A percentile compares a stretch with the other conserved stretches of the same genome.
Evolutionary conservation across 1,284 basidiomycete species (phyloP).

Genomic region (Wolfiporia cocos): DNA sequence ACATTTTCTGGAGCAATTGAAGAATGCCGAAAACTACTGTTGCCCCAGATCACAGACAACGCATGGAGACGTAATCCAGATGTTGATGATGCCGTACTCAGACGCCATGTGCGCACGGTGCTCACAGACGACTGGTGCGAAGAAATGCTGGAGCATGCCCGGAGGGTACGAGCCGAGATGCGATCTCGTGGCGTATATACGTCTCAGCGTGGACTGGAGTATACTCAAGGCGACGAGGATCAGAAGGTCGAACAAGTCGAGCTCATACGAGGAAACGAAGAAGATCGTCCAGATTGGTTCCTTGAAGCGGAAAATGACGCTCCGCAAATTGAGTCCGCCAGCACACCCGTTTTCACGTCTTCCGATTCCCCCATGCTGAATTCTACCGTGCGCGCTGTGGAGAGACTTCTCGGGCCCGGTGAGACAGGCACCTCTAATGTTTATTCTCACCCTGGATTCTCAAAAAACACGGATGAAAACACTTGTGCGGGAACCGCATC

Average conservation of each 20-base stretch:
- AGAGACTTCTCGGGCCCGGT: background rate
- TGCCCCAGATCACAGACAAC: conserved; percentile 20
- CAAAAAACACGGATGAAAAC: background rate
- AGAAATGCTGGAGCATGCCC: conserved; percentile 19
- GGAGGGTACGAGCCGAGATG: conserved; percentile 16
- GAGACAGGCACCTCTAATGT: background rate
- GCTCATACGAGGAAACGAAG: background rate
- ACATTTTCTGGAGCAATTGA: too few relatives aligned
- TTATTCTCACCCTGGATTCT: background rate
- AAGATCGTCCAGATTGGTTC: background rate
- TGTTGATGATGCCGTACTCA: conserved; percentile 13
- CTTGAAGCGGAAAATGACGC: background rate
- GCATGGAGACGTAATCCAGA: conserved; percentile 18
- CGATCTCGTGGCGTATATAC: conserved; percentile 1
- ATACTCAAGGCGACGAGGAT: too few relatives aligned
- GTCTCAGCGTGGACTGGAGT: background rate
- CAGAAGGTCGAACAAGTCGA: background rate
- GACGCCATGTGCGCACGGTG: conserved; percentile 11
- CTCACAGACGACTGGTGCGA: conserved; percentile 20
- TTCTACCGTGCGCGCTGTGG: conserved; percentile 1
- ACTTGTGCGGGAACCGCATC: background rate
- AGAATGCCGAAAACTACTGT: conserved; percentile 10
- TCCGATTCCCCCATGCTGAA: background rate
- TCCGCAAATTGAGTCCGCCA: background rate
- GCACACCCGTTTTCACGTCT: background rate